Conservation (phyloP, 2,329 filamentous ascomycete genomes). For the Parafenestella ontariensis region DNA sequence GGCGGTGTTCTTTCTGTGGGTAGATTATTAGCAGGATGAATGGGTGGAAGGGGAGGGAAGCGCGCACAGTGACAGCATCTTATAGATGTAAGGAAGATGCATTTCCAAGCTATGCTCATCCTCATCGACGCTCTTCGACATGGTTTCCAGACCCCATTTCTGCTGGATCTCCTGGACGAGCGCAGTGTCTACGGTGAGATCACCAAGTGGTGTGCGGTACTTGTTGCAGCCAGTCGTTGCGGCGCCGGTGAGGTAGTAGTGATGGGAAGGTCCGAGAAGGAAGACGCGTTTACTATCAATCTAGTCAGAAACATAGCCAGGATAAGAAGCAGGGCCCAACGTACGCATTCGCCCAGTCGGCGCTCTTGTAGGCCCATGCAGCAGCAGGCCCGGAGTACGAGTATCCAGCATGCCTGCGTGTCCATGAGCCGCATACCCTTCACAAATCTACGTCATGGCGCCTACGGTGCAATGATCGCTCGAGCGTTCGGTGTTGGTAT, state of each 20-base stretch:
- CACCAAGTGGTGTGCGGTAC: constrained; percentile 78
- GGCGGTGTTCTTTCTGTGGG: constrained; percentile 34
- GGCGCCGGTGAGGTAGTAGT: constrained; percentile 77
- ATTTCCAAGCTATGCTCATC: constrained; percentile 95
- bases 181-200: constrained; percentile 69
- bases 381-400: constrained; percentile 89
- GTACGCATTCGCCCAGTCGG: constrained; percentile 79
- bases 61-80: constrained; percentile 65
- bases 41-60: not conserved
- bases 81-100: constrained; percentile 93
- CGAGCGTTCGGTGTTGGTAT: constrained; percentile 78
- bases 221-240: constrained; percentile 75
- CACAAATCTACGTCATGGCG: constrained; percentile 8
- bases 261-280: constrained; percentile 90
- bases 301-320: constrained; percentile 1
- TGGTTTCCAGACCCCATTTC: constrained; percentile 50
- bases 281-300: constrained; percentile 78
- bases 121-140: constrained; percentile 72
- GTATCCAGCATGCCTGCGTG: constrained; percentile 86
- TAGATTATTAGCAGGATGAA: constrained; percentile 13
- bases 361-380: constrained; percentile 90
- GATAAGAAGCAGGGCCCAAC: constrained; percentile 26
- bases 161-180: constrained; percentile 57
- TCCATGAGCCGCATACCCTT: constrained; percentile 34
- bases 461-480: constrained; percentile 92